Conservation (phyloP, 1,284 basidiomycete genomes). For the Bondarzewia mesenterica region DNA sequence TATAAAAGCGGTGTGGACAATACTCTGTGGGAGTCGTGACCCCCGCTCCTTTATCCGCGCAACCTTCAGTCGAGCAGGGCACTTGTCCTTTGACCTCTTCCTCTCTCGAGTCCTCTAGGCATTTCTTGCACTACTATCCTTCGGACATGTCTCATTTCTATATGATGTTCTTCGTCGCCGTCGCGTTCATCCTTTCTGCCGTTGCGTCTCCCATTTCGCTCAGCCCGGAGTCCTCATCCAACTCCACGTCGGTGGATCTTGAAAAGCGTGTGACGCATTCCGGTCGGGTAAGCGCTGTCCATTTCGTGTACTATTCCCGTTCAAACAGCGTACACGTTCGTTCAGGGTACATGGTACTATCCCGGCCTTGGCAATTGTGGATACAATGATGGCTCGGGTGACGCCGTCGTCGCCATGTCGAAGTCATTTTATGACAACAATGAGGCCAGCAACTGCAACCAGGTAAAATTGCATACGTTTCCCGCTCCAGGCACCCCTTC, state of each 20-base stretch:
- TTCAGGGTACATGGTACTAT: conserved; percentile 33
- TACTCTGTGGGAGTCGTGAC: conserved; percentile 6
- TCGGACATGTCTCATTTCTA: conserved; percentile 31
- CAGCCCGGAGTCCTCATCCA: conserved; percentile 14
- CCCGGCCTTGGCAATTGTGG: conserved; percentile 37
- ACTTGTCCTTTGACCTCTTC: conserved; percentile 1
- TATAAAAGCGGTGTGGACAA: neutral
- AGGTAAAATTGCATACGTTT: conserved; percentile 18
- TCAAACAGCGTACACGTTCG: conserved; percentile 1
- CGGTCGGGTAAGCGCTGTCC: conserved; percentile 34
- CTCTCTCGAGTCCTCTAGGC: conserved; percentile 6
- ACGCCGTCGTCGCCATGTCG: conserved; percentile 32
- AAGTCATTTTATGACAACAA: conserved; percentile 22
- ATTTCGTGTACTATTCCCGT: conserved; percentile 8
- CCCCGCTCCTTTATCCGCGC: neutral
- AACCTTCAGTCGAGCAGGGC: conserved; percentile 1
- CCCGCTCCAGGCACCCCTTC: conserved; percentile 3
- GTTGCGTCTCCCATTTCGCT: conserved; percentile 39
- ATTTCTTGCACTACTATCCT: neutral
- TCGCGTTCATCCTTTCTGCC: conserved; percentile 31
- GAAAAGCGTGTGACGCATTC: conserved; percentile 39
- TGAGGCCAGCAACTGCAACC: conserved; percentile 28
- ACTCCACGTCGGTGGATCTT: conserved; percentile 19
- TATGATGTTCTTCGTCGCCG: conserved; percentile 34
- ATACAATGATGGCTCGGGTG: conserved; percentile 23